Evolutionary conservation across 768 basidiomycete species (phyloP), one percentile per base, ranked within the genome.

Genomic region (Kwoniella mangroviensis): DNA sequence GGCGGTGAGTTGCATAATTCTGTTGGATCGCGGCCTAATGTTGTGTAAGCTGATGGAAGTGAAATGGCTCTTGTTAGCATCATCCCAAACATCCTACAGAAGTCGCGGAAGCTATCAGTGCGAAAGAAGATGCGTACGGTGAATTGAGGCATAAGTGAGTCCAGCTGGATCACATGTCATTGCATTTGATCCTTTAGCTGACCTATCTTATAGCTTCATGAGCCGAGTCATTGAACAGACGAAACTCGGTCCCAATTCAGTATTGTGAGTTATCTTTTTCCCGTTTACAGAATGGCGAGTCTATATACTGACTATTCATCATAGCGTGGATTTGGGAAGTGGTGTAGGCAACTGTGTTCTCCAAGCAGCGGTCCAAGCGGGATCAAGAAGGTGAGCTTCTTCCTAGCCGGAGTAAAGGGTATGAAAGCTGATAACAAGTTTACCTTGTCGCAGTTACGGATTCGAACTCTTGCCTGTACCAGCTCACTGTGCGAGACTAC

Each of bases 41-140:
- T 7, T 34, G 9, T 34, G 34, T 34, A 34, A 26, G 24, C 92
- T 40, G 90, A 95, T 85, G 89, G 91, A 64, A 34, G 79, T 90
- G 77, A 67, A 71, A 17, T 7, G 11, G 22, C 19, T 12, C 51
- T 12, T 17, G 55, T 40, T 63, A 90, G 90, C 63, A 92, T 91
- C 28, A 98, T 94, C 77, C 96, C 92, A 70, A 95, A 97, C 80
- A 88, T 94, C 60, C 90, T 91, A 88, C 92, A 91, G 2, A 87
- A 87, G 69, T 87, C 75, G 75, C 77, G 6, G 67, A 56, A 34
- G 75, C 80, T 79, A 74, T 81, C 72, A 66, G 71, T 65, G 78
- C 76, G 72, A 78, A 73, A 61, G 75, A 79, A 56, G 74, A 76
- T 71, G 71, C 77, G 26, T 83, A 83, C 68, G 82, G 82, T 0